Evolutionary conservation across 306 rosid genomes (phyloP), one percentile per base, ranked within the genome.

Genomic region (Begonia masoniana): DNA sequence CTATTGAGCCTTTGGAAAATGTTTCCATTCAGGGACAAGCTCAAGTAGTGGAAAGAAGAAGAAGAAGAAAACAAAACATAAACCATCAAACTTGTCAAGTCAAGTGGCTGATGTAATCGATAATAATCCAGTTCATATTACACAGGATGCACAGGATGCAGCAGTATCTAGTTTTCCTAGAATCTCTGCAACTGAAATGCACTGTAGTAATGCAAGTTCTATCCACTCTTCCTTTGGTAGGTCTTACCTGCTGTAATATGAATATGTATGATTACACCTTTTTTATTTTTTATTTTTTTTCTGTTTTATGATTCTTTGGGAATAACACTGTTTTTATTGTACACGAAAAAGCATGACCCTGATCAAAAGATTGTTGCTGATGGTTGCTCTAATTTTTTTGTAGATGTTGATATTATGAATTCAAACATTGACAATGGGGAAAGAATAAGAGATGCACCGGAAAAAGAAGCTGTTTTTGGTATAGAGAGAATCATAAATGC

Each of bases 371-470:
- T 11, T 60, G 15, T 31, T 52, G 50, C 73, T 63, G 62, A 71
- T 72, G 12, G 15, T 64, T 36, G 16, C 45, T 0, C 43, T 6
- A 24, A 17, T 49, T 49, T 36, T 68, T 48, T 58, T 58, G 59
- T 64, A 78, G 83, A 57, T 74, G 54, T 55, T 62, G 41, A 55
- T 50, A 56, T 15, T 61, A 50, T 50, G 50, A 63, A 70, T 55
- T 55, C 56, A 23, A 49, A 50, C 42, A 58, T 52, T 64, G 83
- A 61, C 35, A 49, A 61, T 59, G 51, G 58, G 63, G 76, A 62
- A 65, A 59, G 61, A 4, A 53, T 51, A 55, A 43, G 46, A 4
- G 68, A 46, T 63, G 75, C 69, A 31, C 16, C 61, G 71, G 58
- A 46, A 63, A 77, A 73, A 68, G 68, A 58, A 42, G 12, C 67